These are phyloP conservation scores for Agaricus subrufescens DNA, from an alignment of 768 basidiomycete genomes.

Conservation along the genomic window DNA sequence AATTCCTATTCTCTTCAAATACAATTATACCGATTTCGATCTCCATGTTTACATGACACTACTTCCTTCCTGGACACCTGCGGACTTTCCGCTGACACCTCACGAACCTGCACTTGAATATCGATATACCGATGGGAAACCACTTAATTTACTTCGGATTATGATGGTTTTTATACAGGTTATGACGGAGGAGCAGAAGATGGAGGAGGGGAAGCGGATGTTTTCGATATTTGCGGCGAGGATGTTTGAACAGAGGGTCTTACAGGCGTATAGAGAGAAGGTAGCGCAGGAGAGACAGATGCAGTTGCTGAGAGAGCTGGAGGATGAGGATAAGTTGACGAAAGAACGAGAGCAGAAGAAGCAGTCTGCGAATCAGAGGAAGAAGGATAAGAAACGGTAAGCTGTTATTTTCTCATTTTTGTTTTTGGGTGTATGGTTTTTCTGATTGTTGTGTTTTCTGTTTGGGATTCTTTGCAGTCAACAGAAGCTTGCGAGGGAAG, in stretches of 20 bases:
- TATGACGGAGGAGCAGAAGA: slow-evolving; percentile 95
- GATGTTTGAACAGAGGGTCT: slow-evolving; percentile 98
- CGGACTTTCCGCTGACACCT: background rate
- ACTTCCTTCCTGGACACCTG: background rate
- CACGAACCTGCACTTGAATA: background rate
- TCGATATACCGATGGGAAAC: background rate
- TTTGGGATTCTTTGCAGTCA: slow-evolving; percentile 42
- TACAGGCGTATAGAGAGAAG: slow-evolving; percentile 94
- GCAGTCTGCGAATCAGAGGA: slow-evolving; percentile 96
- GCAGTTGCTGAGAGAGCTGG: slow-evolving; percentile 90
- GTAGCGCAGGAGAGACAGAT: slow-evolving; percentile 94
- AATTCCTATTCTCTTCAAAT: background rate
- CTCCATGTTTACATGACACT: background rate
- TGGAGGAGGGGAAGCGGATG: slow-evolving; percentile 99
- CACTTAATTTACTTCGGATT: slow-evolving; percentile 4
- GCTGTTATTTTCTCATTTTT: slow-evolving; percentile 14
- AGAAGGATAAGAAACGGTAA: slow-evolving; percentile 92
- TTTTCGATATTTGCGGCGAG: slow-evolving; percentile 99
- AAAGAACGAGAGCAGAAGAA: slow-evolving; percentile 92
- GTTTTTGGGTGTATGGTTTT: slow-evolving; percentile 6
- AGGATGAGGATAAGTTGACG: slow-evolving; percentile 86
- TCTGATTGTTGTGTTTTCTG: slow-evolving; percentile 8
- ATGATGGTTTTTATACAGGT: slow-evolving; percentile 32
- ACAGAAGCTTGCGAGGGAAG: slow-evolving; percentile 91
- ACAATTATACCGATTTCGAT: background rate